Conservation (phyloP, 768 basidiomycete species). For the Phylloporus scabripes region DNA sequence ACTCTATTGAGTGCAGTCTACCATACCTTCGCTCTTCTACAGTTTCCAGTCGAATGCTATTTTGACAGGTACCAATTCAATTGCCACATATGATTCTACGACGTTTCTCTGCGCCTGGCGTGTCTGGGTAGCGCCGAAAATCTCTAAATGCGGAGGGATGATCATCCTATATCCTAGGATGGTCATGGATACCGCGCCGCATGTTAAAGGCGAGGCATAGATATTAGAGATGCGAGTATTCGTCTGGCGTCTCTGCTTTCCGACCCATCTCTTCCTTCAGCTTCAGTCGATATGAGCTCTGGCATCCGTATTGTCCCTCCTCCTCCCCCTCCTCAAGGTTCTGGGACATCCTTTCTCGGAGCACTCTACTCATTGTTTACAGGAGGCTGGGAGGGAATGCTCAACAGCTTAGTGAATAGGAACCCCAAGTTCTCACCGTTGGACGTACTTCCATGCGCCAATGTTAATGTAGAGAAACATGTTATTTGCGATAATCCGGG, state of each 20-base stretch:
- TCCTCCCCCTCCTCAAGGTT: conserved; percentile 12
- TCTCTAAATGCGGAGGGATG: conserved; percentile 12
- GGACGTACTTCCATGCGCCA: conserved; percentile 34
- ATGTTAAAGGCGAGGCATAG: conserved; percentile 15
- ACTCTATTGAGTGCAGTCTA: background rate
- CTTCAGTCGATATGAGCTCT: conserved; percentile 10
- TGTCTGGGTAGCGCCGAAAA: background rate
- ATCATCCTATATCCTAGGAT: conserved; percentile 6
- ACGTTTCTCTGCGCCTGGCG: background rate
- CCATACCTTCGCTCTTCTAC: background rate
- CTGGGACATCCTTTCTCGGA: conserved; percentile 6
- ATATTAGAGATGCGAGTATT: background rate
- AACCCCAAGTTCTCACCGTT: conserved; percentile 22
- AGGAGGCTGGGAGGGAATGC: conserved; percentile 12
- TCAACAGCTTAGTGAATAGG: conserved; percentile 1
- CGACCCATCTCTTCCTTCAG: background rate
- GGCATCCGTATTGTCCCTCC: conserved; percentile 18
- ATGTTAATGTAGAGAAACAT: conserved; percentile 23
- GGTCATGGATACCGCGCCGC: conserved; percentile 5
- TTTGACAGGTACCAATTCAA: background rate
- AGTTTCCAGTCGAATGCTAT: background rate
- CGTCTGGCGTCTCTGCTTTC: background rate
- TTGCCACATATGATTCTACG: background rate
- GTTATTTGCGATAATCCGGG: conserved; percentile 29
- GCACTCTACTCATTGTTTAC: conserved; percentile 9